These are phyloP conservation scores for Xylona heveae DNA, from an alignment of 495 filamentous ascomycete genomes.

Conservation along the genomic window DNA sequence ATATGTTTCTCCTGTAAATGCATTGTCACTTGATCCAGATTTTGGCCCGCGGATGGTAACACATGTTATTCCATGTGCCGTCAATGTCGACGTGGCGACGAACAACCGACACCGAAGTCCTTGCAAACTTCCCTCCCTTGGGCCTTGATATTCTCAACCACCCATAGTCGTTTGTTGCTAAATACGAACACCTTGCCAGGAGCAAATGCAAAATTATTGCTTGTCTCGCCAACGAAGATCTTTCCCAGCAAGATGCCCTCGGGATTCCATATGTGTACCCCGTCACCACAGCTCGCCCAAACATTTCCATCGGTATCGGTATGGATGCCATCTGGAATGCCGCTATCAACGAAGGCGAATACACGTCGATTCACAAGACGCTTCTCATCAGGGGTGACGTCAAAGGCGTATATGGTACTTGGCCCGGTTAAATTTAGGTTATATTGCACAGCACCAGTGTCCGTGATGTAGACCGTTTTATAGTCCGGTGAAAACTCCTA, in stretches of 20 bases:
- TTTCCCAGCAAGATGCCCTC: slow-evolving; percentile 10
- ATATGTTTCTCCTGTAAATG: no score
- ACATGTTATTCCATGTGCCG: no score
- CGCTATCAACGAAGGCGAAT: slow-evolving; percentile 15
- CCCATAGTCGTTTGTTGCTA: no score
- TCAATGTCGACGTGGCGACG: no score
- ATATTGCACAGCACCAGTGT: slow-evolving; percentile 11
- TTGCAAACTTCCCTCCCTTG: no score
- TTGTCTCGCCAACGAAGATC: slow-evolving; percentile 8
- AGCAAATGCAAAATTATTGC: slow-evolving; percentile 17
- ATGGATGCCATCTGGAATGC: slow-evolving; percentile 13
- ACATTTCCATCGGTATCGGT: slow-evolving; percentile 10
- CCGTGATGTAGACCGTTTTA: slow-evolving; percentile 26
- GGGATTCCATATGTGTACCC: slow-evolving; percentile 9
- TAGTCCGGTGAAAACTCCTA: slow-evolving; percentile 26
- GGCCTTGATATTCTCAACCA: no score
- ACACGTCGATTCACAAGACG: slow-evolving; percentile 10
- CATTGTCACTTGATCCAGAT: no score
- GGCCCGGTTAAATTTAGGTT: slow-evolving; percentile 10
- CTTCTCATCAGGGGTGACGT: slow-evolving; percentile 10
- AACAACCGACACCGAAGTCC: no score
- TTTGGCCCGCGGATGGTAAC: no score
- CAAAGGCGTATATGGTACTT: slow-evolving; percentile 15
- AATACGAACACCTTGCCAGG: no score
- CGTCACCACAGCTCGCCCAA: slow-evolving; percentile 7